Base-by-base conservation (phyloP, 768 basidiomycete species). In the Russula olivacea region DNA sequence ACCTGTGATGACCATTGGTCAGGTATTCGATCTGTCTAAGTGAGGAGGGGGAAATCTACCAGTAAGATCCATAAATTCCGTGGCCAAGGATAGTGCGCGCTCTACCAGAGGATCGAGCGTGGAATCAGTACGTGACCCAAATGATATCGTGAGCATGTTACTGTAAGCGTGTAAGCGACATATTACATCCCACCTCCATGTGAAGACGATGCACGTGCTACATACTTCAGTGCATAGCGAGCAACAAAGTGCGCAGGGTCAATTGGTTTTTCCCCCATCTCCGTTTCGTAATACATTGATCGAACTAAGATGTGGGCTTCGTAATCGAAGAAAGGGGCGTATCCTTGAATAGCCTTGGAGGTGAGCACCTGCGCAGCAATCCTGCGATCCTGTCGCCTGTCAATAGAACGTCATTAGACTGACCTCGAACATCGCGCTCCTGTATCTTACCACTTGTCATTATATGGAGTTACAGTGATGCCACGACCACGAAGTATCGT, bases 81-180 rank as follows among this genome's bases (percentile, higher is more conserved):
- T 73, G 15, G 77, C 74, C 51, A 81, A 66, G 21, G 65, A 67
- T 38, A 80, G 72, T 34, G 75, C 75, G 6, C 67, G 68, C 25
- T 61, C 72, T 17, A 79, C 77, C 5, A 79, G 69, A 0, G 78
- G 76, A 50, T 80, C 72, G 14, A 72, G 65, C 23, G 74, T 74
- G 32, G 71, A 70, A 55, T 76, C 75, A 1, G 79, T 80, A 11
- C 79, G 78, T 15, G 70, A 76, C 1, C 75, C 79, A 64, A 79
- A 80, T 52, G 73, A 71, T 50, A 80, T 73, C 0, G 74, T 75
- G 12, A 80, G 71, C 77, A 80, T 81, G 65, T 80, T 79, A 69
- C 78, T 79, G 43, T 9, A 23, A n/a, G n/a, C n/a, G n/a, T n/a
- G n/a, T n/a, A n/a, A 38, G 23, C 23, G 36, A 54, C 4, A 72